These are phyloP conservation scores for Fusarium incarnatum DNA, from an alignment of 2,329 filamentous ascomycete species.

Conservation along the genomic window DNA sequence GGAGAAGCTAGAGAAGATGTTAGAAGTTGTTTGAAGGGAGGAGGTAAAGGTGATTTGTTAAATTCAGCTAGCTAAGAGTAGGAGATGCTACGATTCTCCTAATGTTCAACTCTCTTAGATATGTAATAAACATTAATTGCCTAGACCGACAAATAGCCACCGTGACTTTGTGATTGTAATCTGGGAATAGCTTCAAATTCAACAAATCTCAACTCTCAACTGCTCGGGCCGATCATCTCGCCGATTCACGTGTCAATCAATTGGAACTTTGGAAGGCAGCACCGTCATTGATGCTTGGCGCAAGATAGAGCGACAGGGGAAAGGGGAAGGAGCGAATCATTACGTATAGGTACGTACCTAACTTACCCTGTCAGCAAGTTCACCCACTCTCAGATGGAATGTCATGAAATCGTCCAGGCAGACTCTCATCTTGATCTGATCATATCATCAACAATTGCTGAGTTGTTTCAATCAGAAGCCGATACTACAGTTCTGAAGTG, in stretches of 20 bases:
- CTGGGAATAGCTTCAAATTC: conserved; percentile 31
- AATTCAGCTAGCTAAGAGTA: neutral
- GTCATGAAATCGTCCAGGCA: conserved; percentile 42
- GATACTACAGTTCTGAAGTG: conserved; percentile 18
- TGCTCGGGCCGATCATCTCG: conserved; percentile 8
- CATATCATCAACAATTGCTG: conserved; percentile 27
- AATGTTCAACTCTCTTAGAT: neutral
- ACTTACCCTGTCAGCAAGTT: conserved; percentile 40
- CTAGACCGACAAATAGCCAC: neutral
- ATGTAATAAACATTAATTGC: neutral
- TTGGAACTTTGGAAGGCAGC: neutral
- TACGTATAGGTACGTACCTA: conserved; percentile 43
- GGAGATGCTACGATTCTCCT: neutral
- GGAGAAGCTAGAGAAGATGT: neutral
- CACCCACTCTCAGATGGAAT: conserved; percentile 22
- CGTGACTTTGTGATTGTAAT: neutral
- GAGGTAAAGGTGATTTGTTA: neutral
- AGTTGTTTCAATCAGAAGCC: neutral
- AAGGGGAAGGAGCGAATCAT: conserved; percentile 26
- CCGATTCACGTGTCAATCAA: conserved; percentile 22
- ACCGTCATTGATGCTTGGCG: conserved; percentile 16
- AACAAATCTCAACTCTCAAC: neutral
- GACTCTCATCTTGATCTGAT: conserved; percentile 22
- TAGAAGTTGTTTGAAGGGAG: neutral
- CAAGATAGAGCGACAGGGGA: conserved; percentile 18